phyloP scores from a whole-genome alignment of 2,329 filamentous ascomycete genomes.

The Thelonectria blattea region DNA sequence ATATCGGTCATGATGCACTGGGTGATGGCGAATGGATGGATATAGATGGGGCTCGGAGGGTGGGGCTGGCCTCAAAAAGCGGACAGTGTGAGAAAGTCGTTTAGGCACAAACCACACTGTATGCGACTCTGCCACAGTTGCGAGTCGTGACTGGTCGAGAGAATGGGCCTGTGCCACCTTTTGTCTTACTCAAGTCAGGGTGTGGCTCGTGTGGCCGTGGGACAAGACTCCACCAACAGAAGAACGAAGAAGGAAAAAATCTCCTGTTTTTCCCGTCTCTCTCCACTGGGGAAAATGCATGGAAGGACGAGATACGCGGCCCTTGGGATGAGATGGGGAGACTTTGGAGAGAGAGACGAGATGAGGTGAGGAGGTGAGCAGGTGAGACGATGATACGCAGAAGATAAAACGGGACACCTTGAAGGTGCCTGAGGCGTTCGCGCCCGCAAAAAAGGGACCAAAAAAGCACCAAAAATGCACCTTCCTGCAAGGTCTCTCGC shows the following conservation, averaged over 20 bases:
- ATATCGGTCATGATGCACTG: slow-evolving; percentile 6
- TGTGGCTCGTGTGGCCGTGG: slow-evolving; percentile 16
- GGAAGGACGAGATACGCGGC: not conserved
- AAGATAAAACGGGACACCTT: slow-evolving; percentile 3
- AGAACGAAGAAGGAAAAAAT: not conserved
- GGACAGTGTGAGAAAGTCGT: not conserved
- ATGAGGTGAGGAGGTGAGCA: no score
- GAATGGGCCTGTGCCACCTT: slow-evolving; percentile 9
- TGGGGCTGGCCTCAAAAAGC: slow-evolving; percentile 18
- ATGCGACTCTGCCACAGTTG: not conserved
- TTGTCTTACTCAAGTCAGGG: not conserved
- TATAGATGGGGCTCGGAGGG: slow-evolving; percentile 18
- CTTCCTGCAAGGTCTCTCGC: slow-evolving; percentile 1
- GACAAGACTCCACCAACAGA: not conserved
- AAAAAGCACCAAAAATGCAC: not conserved
- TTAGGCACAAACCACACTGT: not conserved
- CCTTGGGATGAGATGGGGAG: slow-evolving; percentile 4
- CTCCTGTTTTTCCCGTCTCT: not conserved
- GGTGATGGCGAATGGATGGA: slow-evolving; percentile 24
- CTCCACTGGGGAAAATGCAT: not conserved
- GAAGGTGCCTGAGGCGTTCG: not conserved
- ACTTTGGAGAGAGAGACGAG: not conserved
- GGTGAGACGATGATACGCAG: not conserved
- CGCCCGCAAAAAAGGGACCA: not conserved
- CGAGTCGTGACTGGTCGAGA: slow-evolving; percentile 1